These are phyloP conservation scores for Macrophomina pseudophaseolina DNA, from an alignment of 2,329 filamentous ascomycete genomes.

Conservation along the genomic window DNA sequence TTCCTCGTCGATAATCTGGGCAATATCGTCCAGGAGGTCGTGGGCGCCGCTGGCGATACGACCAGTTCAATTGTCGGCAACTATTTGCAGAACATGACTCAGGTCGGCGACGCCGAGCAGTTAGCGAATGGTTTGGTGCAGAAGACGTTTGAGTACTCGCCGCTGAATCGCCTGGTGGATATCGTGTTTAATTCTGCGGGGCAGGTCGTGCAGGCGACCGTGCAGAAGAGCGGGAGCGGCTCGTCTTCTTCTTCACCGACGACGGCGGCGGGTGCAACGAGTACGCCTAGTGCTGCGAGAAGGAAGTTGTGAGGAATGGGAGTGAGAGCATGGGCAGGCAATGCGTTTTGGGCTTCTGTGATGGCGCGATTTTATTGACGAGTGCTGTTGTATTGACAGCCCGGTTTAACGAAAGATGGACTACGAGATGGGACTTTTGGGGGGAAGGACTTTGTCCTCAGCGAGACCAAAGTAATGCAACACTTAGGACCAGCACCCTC, in stretches of 20 bases:
- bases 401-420: no score
- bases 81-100: slow-evolving; percentile 64
- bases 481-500: no score
- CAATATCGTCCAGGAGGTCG: slow-evolving; percentile 66
- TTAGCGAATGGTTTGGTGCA: slow-evolving; percentile 50
- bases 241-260: neutral
- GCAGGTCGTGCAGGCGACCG: slow-evolving; percentile 59
- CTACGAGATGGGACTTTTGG: no score
- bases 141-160: slow-evolving; percentile 59
- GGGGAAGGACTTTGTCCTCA: no score
- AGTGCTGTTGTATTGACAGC: no score
- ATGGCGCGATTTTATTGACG: neutral
- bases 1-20: slow-evolving; percentile 67
- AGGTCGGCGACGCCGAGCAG: slow-evolving; percentile 46
- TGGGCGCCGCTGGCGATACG: slow-evolving; percentile 50
- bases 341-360: neutral
- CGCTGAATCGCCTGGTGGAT: slow-evolving; percentile 58
- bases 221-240: slow-evolving; percentile 41
- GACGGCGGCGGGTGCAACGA: slow-evolving; percentile 37
- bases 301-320: neutral
- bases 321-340: no score
- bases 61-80: slow-evolving; percentile 63
- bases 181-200: slow-evolving; percentile 62
- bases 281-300: slow-evolving; percentile 29
- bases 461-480: no score